Conservation (phyloP, 1,284 basidiomycete genomes). For the Melampsora americana region DNA sequence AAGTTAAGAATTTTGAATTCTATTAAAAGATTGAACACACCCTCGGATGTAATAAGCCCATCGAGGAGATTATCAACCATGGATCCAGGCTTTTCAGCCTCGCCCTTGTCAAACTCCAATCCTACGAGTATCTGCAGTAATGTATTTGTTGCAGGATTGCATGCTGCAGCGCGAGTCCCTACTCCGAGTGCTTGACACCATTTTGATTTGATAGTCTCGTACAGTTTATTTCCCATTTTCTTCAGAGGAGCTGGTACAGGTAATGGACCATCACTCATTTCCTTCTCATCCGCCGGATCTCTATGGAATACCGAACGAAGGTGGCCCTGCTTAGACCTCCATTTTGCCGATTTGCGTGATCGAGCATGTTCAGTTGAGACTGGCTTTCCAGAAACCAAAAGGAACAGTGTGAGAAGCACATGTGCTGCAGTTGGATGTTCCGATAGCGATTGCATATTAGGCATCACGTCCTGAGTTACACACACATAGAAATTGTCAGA, state of each 20-base stretch:
- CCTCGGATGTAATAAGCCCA: slow-evolving; percentile 68
- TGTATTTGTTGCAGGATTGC: slow-evolving; percentile 16
- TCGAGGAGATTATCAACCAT: slow-evolving; percentile 76
- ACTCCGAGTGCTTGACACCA: slow-evolving; percentile 17
- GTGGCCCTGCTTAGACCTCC: slow-evolving; percentile 69
- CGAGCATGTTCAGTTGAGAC: slow-evolving; percentile 61
- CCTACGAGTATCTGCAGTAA: slow-evolving; percentile 65
- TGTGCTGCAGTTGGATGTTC: slow-evolving; percentile 84
- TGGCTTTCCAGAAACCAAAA: slow-evolving; percentile 62
- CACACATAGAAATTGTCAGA: not conserved
- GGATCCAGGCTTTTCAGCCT: slow-evolving; percentile 64
- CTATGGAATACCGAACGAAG: slow-evolving; percentile 67
- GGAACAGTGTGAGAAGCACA: slow-evolving; percentile 71
- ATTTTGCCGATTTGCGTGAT: slow-evolving; percentile 71
- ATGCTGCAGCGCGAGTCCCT: slow-evolving; percentile 13
- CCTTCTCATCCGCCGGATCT: not conserved
- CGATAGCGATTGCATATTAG: slow-evolving; percentile 64
- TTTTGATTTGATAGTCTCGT: slow-evolving; percentile 58
- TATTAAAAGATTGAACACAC: slow-evolving; percentile 57
- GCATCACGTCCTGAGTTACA: slow-evolving; percentile 65
- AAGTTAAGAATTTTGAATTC: not conserved
- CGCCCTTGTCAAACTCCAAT: slow-evolving; percentile 67
- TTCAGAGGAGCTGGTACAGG: slow-evolving; percentile 59
- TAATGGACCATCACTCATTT: slow-evolving; percentile 42
- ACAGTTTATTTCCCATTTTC: slow-evolving; percentile 60